Conservation (phyloP, 2,329 filamentous ascomycete genomes). For the Xylariales sp. region DNA sequence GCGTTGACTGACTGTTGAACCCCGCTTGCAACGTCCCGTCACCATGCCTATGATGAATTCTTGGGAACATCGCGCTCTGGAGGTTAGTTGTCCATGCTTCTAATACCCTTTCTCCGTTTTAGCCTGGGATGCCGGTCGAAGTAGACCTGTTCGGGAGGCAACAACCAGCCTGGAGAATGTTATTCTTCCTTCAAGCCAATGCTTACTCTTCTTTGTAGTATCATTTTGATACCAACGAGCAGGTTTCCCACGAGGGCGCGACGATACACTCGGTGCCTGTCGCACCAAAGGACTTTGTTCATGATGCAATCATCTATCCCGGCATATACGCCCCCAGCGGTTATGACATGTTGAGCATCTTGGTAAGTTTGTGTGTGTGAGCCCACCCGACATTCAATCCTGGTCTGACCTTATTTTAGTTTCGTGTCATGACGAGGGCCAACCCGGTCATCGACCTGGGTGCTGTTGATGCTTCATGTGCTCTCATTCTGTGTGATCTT, state of each 20-base stretch:
- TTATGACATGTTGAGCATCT: slow-evolving; percentile 50
- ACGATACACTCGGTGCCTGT: slow-evolving; percentile 7
- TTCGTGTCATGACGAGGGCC: slow-evolving; percentile 63
- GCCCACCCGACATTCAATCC: background rate
- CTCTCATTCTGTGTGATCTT: slow-evolving; percentile 78
- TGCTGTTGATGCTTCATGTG: slow-evolving; percentile 77
- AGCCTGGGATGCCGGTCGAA: background rate
- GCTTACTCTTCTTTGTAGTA: slow-evolving; percentile 11
- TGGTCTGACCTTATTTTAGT: slow-evolving; percentile 23
- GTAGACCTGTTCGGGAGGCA: too few relatives aligned
- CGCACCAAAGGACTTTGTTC: slow-evolving; percentile 13
- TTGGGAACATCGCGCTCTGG: slow-evolving; percentile 23
- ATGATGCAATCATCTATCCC: slow-evolving; percentile 49
- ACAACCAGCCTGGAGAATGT: background rate
- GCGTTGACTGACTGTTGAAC: too few relatives aligned
- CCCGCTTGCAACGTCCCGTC: too few relatives aligned
- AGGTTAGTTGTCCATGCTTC: slow-evolving; percentile 21
- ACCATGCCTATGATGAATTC: slow-evolving; percentile 22
- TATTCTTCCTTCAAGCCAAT: background rate
- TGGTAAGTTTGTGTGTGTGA: slow-evolving; percentile 34
- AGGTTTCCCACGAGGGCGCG: slow-evolving; percentile 4
- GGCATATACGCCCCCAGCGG: slow-evolving; percentile 52
- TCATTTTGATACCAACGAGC: slow-evolving; percentile 6
- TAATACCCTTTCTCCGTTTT: slow-evolving; percentile 10
- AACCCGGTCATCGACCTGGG: slow-evolving; percentile 77